Percentiles rank a stretch among this genome's conserved stretches.
Evolutionary conservation across 345 rosid species (phyloP).

Genomic region (Hypericum androsaemum): DNA sequence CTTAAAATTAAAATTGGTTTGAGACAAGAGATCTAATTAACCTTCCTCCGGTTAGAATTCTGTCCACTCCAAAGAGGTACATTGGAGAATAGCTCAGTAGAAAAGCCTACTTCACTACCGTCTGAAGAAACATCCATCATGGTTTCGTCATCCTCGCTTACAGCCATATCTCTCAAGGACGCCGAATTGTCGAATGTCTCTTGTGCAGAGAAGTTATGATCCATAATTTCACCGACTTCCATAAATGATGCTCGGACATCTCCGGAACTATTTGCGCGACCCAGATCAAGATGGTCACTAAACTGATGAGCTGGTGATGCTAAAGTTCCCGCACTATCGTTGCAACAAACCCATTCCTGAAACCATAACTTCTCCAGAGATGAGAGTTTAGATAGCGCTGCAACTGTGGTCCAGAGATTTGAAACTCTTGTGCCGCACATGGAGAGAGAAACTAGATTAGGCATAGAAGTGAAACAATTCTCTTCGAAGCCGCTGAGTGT

Average conservation of each 20-base stretch:
- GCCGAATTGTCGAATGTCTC: slow-evolving; percentile 29
- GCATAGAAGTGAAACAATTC: slow-evolving; percentile 76
- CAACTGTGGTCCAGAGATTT: slow-evolving; percentile 75
- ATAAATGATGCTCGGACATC: slow-evolving; percentile 15
- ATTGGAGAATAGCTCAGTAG: slow-evolving; percentile 24
- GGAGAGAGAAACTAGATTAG: slow-evolving; percentile 60
- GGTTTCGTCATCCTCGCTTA: slow-evolving; percentile 23
- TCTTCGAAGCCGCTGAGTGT: slow-evolving; percentile 56
- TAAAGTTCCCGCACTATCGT: slow-evolving; percentile 31
- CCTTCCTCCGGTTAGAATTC: slow-evolving; percentile 39
- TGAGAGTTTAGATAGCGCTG: slow-evolving; percentile 68
- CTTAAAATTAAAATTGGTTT: too few species aligned
- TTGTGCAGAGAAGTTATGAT: slow-evolving; percentile 31
- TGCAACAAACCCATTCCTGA: slow-evolving; percentile 58
- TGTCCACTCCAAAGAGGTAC: slow-evolving; percentile 31
- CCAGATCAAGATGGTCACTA: slow-evolving; percentile 22
- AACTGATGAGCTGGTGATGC: slow-evolving; percentile 23
- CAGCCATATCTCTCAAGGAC: slow-evolving; percentile 15
- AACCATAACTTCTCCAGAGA: slow-evolving; percentile 62
- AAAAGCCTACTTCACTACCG: slow-evolving; percentile 56
- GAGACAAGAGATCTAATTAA: slow-evolving; percentile 14
- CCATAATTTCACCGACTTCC: slow-evolving; percentile 19
- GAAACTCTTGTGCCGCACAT: slow-evolving; percentile 74
- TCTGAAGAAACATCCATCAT: slow-evolving; percentile 41
- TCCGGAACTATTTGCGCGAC: slow-evolving; percentile 16